Conservation (phyloP, 2,329 filamentous ascomycete genomes). For the Colletotrichum sublineola region DNA sequence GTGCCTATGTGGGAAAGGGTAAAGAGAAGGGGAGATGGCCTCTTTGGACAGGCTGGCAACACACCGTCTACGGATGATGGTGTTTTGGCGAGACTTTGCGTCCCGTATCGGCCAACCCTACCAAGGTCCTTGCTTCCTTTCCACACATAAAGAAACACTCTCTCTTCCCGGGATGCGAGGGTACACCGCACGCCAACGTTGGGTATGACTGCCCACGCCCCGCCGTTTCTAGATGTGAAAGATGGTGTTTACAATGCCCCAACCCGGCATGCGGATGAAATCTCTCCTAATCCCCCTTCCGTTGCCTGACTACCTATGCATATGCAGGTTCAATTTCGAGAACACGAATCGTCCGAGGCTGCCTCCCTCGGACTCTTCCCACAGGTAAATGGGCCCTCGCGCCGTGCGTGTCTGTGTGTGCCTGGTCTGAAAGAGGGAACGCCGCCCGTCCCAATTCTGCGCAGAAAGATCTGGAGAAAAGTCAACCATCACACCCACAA, state of each 20-base stretch:
- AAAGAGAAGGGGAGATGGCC: neutral
- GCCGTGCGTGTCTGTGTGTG: conserved; percentile 2
- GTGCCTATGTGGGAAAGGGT: neutral
- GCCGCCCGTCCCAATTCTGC: conserved; percentile 11
- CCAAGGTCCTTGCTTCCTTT: neutral
- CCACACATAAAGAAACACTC: no score
- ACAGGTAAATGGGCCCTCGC: neutral
- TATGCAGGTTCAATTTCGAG: neutral
- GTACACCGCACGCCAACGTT: neutral
- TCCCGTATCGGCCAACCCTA: neutral
- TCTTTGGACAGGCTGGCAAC: neutral
- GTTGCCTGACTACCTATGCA: conserved; percentile 25
- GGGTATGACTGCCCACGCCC: neutral
- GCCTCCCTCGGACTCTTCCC: neutral
- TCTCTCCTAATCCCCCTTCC: neutral
- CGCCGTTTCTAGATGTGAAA: neutral
- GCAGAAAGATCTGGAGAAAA: conserved; percentile 12
- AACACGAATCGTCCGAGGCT: conserved; percentile 5
- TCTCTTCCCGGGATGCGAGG: neutral
- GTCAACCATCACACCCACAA: conserved; percentile 27
- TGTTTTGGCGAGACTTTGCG: neutral
- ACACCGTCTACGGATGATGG: neutral
- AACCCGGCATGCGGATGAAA: neutral
- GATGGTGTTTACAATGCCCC: conserved; percentile 9
- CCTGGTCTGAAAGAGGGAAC: conserved; percentile 28